Conservation (phyloP, 345 rosid genomes). For the Orychophragmus violaceus region DNA sequence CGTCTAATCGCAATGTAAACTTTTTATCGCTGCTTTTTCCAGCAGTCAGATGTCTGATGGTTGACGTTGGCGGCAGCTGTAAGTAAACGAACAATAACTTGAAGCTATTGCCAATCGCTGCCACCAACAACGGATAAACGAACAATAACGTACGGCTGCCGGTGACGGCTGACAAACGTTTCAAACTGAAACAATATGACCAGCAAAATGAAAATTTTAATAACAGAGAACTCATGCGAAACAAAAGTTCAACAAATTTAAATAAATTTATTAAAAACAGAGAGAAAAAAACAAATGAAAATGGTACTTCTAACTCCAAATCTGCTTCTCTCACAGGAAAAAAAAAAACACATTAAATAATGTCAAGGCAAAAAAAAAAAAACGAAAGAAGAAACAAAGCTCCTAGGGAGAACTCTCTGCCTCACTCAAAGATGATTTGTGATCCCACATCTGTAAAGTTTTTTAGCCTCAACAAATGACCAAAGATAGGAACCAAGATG, state of each 20-base stretch:
- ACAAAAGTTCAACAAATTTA: neutral
- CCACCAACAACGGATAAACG: no score
- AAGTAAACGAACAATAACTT: no score
- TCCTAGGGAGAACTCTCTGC: conserved; percentile 20
- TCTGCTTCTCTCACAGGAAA: conserved; percentile 17
- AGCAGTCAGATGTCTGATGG: no score
- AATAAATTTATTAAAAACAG: neutral
- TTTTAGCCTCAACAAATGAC: conserved; percentile 18
- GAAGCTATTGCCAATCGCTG: no score
- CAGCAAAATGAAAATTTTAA: neutral
- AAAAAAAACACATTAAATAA: conserved; percentile 18
- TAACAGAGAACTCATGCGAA: neutral
- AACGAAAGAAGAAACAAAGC: conserved; percentile 17
- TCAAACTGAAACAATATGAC: neutral
- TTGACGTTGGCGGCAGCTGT: no score
- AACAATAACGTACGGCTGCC: no score
- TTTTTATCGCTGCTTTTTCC: no score
- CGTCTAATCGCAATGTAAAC: no score
- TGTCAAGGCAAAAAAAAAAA: neutral
- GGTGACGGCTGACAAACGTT: no score
- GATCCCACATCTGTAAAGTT: conserved; percentile 21
- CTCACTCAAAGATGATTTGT: conserved; percentile 18
- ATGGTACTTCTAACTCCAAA: conserved; percentile 26
- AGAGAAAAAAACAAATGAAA: conserved; percentile 23
- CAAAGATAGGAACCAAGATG: conserved; percentile 6